These are phyloP conservation scores for Neurospora sublineolata DNA, from an alignment of 495 filamentous ascomycete genomes.

Conservation along the genomic window DNA sequence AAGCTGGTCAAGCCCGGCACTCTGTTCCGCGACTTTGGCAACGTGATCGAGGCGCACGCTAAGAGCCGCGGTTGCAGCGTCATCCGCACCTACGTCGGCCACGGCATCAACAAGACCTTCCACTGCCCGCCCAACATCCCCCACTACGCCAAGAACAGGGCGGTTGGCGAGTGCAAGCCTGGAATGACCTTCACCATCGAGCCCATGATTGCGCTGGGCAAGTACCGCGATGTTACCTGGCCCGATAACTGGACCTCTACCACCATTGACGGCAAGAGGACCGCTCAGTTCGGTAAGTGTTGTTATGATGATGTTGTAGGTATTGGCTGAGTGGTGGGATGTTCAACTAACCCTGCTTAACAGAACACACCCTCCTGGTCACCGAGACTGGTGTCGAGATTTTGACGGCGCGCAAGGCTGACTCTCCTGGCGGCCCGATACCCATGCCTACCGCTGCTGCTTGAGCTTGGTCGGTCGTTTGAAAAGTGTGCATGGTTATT, in stretches of 20 bases:
- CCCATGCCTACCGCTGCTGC: slow-evolving; percentile 41
- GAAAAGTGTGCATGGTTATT: not conserved
- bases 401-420: slow-evolving; percentile 67
- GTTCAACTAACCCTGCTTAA: not conserved
- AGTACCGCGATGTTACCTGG: slow-evolving; percentile 73
- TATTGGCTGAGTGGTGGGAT: not conserved
- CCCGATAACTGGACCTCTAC: slow-evolving; percentile 86
- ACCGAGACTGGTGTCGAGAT: slow-evolving; percentile 91
- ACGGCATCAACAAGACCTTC: slow-evolving; percentile 78
- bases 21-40: slow-evolving; percentile 73
- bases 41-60: slow-evolving; percentile 75
- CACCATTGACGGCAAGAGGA: slow-evolving; percentile 69
- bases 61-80: slow-evolving; percentile 69
- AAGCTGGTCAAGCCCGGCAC: slow-evolving; percentile 78
- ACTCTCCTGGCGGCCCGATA: slow-evolving; percentile 77
- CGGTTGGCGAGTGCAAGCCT: slow-evolving; percentile 70
- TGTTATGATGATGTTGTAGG: not conserved
- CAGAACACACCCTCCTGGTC: slow-evolving; percentile 87
- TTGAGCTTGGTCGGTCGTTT: not conserved
- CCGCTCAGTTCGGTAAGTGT: slow-evolving; percentile 64
- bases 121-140: slow-evolving; percentile 77
- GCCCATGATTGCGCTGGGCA: slow-evolving; percentile 80
- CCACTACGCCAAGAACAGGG: slow-evolving; percentile 87
- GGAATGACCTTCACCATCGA: slow-evolving; percentile 94
- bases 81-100: slow-evolving; percentile 81